Evolutionary conservation across 768 basidiomycete genomes (phyloP).

Genomic region (Hypholoma fasciculare): DNA sequence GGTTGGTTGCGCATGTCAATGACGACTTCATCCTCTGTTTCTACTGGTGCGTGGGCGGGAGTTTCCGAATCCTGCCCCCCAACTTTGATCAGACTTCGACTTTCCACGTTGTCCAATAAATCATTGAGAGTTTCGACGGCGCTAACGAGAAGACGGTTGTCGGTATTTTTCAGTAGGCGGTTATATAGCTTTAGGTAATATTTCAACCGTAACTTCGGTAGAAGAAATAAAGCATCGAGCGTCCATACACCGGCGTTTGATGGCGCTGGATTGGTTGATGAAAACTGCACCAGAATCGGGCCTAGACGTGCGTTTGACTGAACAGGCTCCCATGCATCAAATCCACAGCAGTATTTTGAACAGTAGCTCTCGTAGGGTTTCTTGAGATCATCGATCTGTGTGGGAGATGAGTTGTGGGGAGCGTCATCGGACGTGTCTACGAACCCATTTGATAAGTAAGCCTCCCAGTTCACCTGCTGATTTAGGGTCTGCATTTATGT

Average conservation of each 20-base stretch:
- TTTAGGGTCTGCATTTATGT: constrained; percentile 89
- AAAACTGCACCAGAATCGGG: constrained; percentile 68
- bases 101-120: constrained; percentile 69
- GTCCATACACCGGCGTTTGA: constrained; percentile 65
- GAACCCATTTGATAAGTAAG: constrained; percentile 95
- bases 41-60: constrained; percentile 21
- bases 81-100: constrained; percentile 54
- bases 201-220: constrained; percentile 81
- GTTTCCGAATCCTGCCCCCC: constrained; percentile 25
- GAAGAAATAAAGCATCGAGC: constrained; percentile 82
- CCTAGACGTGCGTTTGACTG: constrained; percentile 72
- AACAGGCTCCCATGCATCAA: constrained; percentile 84
- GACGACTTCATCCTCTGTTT: constrained; percentile 56
- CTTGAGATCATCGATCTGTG: constrained; percentile 89
- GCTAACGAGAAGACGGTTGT: constrained; percentile 76
- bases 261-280: constrained; percentile 52
- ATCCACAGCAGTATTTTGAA: constrained; percentile 68
- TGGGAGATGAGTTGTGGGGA: constrained; percentile 14
- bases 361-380: constrained; percentile 84
- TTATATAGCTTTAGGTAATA: constrained; percentile 94
- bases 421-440: constrained; percentile 25
- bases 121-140: constrained; percentile 81
- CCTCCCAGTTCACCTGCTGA: constrained; percentile 95
- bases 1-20: constrained; percentile 51
- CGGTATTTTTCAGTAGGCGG: constrained; percentile 84